A percentile compares a stretch with the other conserved stretches of the same genome.
phyloP scores from a whole-genome alignment of 2,329 filamentous ascomycete genomes.

The Colletotrichum sp. region DNA sequence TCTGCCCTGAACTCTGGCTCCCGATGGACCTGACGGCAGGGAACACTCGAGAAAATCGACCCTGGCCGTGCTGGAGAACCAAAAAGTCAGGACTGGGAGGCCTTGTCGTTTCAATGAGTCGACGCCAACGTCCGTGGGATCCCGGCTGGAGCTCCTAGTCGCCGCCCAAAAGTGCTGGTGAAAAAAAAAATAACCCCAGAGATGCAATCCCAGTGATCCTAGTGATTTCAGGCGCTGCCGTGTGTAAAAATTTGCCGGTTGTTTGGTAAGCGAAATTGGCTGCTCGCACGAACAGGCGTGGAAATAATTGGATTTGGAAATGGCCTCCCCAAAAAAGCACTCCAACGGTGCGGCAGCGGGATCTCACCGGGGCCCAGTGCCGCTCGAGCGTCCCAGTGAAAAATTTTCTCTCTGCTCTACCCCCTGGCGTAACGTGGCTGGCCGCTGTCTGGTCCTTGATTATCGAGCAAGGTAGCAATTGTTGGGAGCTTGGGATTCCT shows the following conservation, averaged over 20 bases:
- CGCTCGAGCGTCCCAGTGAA: slow-evolving; percentile 14
- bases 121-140: slow-evolving; percentile 14
- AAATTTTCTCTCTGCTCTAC: neutral
- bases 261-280: slow-evolving; percentile 18
- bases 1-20: neutral
- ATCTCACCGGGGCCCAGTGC: slow-evolving; percentile 6
- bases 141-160: slow-evolving; percentile 15
- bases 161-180: neutral
- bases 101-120: slow-evolving; percentile 19
- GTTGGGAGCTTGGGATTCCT: slow-evolving; percentile 16
- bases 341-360: neutral
- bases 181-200: neutral
- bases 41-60: neutral
- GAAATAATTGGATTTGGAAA: slow-evolving; percentile 6
- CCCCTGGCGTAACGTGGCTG: slow-evolving; percentile 18
- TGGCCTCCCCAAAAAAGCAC: slow-evolving; percentile 5
- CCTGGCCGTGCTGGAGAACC: neutral
- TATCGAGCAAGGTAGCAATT: slow-evolving; percentile 6
- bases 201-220: neutral
- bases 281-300: slow-evolving; percentile 9
- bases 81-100: neutral
- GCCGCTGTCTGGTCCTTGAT: slow-evolving; percentile 9
- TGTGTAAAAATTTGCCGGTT: slow-evolving; percentile 14
- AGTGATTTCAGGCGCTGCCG: slow-evolving; percentile 2
- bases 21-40: neutral